phyloP scores from a whole-genome alignment of 345 rosid genomes.

The Raphanus sativus region DNA sequence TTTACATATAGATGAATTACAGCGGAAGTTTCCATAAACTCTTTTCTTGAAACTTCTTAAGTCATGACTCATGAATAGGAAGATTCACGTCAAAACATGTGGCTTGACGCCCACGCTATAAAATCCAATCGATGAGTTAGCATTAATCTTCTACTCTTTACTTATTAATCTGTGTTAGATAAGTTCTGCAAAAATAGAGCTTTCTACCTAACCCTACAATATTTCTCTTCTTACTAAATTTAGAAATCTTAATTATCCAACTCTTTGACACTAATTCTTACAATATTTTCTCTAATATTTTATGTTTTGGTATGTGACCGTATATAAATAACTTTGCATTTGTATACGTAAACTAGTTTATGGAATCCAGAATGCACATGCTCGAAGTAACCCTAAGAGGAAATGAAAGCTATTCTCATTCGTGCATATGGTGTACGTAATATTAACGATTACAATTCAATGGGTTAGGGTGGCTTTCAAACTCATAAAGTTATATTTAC shows the following conservation, averaged over 20 bases:
- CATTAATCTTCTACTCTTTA: not conserved
- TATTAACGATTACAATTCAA: not conserved
- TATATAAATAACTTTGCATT: not conserved
- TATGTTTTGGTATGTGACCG: not conserved
- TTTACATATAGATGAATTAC: not conserved
- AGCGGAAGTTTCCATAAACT: not conserved
- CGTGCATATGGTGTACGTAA: not conserved
- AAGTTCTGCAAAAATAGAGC: not conserved
- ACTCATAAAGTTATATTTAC: not conserved
- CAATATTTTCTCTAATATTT: not conserved
- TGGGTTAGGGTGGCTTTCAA: not conserved
- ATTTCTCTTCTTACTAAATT: not conserved
- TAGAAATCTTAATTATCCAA: not conserved
- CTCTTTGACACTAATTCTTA: not conserved
- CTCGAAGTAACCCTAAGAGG: not conserved
- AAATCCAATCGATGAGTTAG: not conserved
- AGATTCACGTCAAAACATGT: not conserved
- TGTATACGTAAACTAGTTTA: not conserved
- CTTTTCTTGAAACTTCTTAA: not conserved
- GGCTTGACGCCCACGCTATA: not conserved
- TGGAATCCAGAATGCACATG: not conserved
- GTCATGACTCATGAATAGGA: not conserved
- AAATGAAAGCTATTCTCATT: conserved; percentile 1
- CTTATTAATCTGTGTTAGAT: not conserved
- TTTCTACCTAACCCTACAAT: not conserved